Evolutionary conservation across 2,329 filamentous ascomycete genomes (phyloP).

Genomic region (Davidsoniella australis): DNA sequence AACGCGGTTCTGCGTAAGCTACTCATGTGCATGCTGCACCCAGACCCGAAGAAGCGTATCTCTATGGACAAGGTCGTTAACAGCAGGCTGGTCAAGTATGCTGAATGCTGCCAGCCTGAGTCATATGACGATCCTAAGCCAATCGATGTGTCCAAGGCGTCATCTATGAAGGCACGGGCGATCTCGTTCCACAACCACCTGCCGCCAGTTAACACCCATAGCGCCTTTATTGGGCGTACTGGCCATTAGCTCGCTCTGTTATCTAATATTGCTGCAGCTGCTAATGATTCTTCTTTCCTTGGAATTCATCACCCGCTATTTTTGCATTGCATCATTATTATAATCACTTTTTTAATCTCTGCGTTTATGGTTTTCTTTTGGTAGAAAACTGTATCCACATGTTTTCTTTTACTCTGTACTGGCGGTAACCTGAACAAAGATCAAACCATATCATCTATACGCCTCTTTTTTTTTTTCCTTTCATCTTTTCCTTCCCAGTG

Average conservation of each 20-base stretch:
- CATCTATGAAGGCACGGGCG: slow-evolving; percentile 28
- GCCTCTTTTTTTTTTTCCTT: no score
- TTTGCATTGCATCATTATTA: no score
- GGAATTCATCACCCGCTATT: no score
- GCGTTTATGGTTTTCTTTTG: background rate
- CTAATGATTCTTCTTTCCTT: background rate
- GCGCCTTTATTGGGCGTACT: slow-evolving; percentile 20
- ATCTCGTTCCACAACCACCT: slow-evolving; percentile 42
- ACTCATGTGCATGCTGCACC: slow-evolving; percentile 68
- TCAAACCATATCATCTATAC: no score
- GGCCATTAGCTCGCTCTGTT: background rate
- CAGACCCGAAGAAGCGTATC: slow-evolving; percentile 53
- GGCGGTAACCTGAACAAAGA: no score
- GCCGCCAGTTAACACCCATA: slow-evolving; percentile 30
- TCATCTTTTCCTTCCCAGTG: no score
- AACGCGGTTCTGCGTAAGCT: slow-evolving; percentile 53
- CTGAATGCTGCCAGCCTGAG: slow-evolving; percentile 66
- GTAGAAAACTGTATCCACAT: background rate
- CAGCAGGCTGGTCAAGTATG: slow-evolving; percentile 54
- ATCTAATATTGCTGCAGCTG: background rate
- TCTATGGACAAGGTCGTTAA: slow-evolving; percentile 51
- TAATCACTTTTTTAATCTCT: no score
- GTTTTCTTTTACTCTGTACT: background rate
- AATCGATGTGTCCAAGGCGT: slow-evolving; percentile 41
- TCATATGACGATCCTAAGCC: slow-evolving; percentile 44